Base-by-base conservation (phyloP, 257 asterid species). In the Scutellaria galericulata region DNA sequence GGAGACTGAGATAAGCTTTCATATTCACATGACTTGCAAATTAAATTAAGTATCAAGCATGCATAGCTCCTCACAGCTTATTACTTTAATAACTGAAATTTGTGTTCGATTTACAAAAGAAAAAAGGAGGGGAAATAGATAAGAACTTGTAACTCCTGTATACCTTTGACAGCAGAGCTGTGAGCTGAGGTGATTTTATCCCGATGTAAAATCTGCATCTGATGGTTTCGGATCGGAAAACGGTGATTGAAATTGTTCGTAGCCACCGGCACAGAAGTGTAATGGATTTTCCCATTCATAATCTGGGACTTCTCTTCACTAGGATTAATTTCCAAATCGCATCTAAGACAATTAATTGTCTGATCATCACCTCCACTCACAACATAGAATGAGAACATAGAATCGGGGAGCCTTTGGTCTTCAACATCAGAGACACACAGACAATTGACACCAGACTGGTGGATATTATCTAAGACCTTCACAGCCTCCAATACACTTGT, bases 341-440 rank as follows among this genome's bases (percentile, higher is more conserved):
- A 83, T 84, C 84, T 79, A 72, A 89, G 77, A 79, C 88, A 87
- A 77, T 72, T 87, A 71, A 95, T 84, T 14, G 95, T 87, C 84
- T 91, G 99, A 86, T 94, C 99, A 73, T 94, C 99, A 11, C 99
- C 99, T 53, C 99, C 99, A 75, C 96, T 91, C 73, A 95, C 71
- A 58, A 90, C 77, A 80, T 64, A 86, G 81, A 83, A 83, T 14
- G 81, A 79, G 75, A 77, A 78, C 67, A 60, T 54, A 37, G 80
- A 71, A 68, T 73, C 88, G 7, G 87, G 59, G 73, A 68, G 76
- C 6, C 71, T 70, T n/a, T 60, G 65, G 66, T 80, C 82, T 76
- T 77, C 60, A 35, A 73, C 48, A 53, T 81, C 87, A 46, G 95
- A 81, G 64, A 90, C 96, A 61, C 76, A 65, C 77, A 95, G 90